A percentile compares a stretch with the other conserved stretches of the same genome.
Evolutionary conservation across 2,329 filamentous ascomycete species (phyloP).

Genomic region (Cadophora sp.): DNA sequence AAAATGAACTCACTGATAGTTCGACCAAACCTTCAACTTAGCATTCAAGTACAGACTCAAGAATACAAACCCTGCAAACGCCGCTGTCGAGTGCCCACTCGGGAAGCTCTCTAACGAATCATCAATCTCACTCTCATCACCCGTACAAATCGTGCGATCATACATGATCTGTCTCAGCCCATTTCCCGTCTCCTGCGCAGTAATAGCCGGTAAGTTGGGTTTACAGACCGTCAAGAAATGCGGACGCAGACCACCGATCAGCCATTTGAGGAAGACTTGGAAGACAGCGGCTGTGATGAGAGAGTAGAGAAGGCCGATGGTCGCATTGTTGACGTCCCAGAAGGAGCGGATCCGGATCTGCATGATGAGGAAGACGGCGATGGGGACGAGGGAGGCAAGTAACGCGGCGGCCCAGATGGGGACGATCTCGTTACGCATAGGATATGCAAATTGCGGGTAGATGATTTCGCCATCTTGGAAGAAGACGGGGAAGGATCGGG

Average conservation of each 20-base stretch:
- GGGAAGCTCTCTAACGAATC: constrained; percentile 76
- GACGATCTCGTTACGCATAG: constrained; percentile 72
- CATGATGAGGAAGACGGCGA: constrained; percentile 67
- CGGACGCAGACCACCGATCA: constrained; percentile 75
- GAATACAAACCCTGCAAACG: constrained; percentile 75
- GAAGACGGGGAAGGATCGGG: constrained; percentile 72
- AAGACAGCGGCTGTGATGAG: constrained; percentile 76
- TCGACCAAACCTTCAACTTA: constrained; percentile 77
- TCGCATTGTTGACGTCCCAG: constrained; percentile 75
- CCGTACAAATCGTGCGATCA: constrained; percentile 73
- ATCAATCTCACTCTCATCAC: constrained; percentile 67
- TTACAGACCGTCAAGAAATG: constrained; percentile 76
- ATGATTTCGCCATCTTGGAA: constrained; percentile 73
- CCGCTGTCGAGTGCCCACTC: constrained; percentile 75
- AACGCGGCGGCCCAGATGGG: constrained; percentile 75
- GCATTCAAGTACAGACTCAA: constrained; percentile 78
- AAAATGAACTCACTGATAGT: constrained; percentile 61
- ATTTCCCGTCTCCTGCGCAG: constrained; percentile 49
- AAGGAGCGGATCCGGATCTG: constrained; percentile 73
- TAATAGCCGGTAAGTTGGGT: constrained; percentile 56
- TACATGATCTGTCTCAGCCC: constrained; percentile 70
- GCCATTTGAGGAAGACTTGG: constrained; percentile 78
- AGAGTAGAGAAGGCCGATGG: constrained; percentile 72
- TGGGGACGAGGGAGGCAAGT: constrained; percentile 68
- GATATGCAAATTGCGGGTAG: constrained; percentile 74